These are phyloP conservation scores for Acrasis kona DNA, from an alignment of 78 protist species.

Conservation along the genomic window DNA sequence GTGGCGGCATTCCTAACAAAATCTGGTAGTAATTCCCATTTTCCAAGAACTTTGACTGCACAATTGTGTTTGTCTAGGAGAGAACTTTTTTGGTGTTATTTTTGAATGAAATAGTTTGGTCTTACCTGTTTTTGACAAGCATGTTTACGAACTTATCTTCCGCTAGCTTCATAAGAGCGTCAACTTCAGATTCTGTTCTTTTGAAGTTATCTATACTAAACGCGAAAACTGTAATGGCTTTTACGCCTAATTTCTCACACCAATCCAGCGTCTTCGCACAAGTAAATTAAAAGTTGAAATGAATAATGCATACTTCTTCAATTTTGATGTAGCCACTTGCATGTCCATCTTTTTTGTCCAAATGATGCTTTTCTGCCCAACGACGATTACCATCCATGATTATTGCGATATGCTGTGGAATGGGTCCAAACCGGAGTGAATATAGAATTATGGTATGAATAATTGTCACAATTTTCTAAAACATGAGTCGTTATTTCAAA, in stretches of 20 bases:
- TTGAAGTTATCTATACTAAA: constrained; percentile 18
- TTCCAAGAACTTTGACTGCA: background rate
- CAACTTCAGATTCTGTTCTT: constrained; percentile 5
- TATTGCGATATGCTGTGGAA: constrained; percentile 23
- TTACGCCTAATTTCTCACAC: background rate
- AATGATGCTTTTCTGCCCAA: constrained; percentile 6
- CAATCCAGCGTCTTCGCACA: background rate
- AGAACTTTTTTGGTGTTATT: background rate
- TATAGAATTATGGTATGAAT: background rate
- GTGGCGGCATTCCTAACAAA: background rate
- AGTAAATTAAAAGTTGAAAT: background rate
- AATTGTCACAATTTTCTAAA: no score
- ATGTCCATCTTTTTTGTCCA: constrained; percentile 9
- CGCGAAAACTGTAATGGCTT: constrained; percentile 9
- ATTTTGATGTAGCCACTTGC: background rate
- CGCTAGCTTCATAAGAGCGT: constrained; percentile 5
- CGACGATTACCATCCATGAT: constrained; percentile 36
- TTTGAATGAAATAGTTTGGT: background rate
- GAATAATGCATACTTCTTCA: background rate
- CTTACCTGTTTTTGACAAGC: background rate
- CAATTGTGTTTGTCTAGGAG: background rate
- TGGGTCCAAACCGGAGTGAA: background rate
- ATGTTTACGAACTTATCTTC: background rate
- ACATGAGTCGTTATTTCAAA: no score
- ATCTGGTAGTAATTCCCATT: background rate